phyloP scores from a whole-genome alignment of 108 stramenopile genomes.

The Cyclotella cryptica region DNA sequence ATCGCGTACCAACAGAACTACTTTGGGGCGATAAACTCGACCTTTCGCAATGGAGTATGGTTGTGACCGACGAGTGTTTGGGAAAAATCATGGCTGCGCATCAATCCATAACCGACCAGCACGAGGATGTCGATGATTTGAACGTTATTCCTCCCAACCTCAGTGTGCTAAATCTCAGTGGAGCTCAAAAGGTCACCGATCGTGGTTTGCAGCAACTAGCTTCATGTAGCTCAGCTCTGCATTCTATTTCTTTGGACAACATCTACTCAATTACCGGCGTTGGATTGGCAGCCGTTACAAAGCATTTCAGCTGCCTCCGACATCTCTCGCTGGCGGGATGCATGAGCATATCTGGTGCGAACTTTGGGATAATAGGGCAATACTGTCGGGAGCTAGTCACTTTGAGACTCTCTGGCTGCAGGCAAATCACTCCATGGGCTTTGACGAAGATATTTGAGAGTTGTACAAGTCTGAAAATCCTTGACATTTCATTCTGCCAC shows the following conservation, averaged over 20 bases:
- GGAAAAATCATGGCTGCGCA: slow-evolving; percentile 15
- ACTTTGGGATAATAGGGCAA: slow-evolving; percentile 55
- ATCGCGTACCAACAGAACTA: slow-evolving; percentile 28
- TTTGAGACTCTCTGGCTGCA: slow-evolving; percentile 49
- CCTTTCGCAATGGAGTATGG: slow-evolving; percentile 41
- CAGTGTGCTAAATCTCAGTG: slow-evolving; percentile 30
- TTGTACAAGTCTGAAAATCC: slow-evolving; percentile 36
- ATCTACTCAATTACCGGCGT: slow-evolving; percentile 31
- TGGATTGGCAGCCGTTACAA: slow-evolving; percentile 36
- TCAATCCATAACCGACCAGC: background rate
- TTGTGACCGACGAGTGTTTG: slow-evolving; percentile 34
- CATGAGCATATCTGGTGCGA: slow-evolving; percentile 49
- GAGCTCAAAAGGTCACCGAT: slow-evolving; percentile 58
- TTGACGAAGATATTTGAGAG: slow-evolving; percentile 63
- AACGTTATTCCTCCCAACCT: background rate
- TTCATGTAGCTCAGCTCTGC: slow-evolving; percentile 20
- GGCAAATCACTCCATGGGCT: slow-evolving; percentile 56
- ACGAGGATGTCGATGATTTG: background rate
- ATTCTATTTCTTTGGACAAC: slow-evolving; percentile 43
- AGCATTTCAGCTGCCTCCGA: slow-evolving; percentile 30
- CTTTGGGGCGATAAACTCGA: slow-evolving; percentile 17
- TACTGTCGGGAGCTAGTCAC: slow-evolving; percentile 34
- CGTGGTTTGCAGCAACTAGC: slow-evolving; percentile 40
- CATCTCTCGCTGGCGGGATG: slow-evolving; percentile 51
- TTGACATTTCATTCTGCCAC: slow-evolving; percentile 55